Conservation (phyloP, 768 basidiomycete species). For the Kockovaella imperatae region DNA sequence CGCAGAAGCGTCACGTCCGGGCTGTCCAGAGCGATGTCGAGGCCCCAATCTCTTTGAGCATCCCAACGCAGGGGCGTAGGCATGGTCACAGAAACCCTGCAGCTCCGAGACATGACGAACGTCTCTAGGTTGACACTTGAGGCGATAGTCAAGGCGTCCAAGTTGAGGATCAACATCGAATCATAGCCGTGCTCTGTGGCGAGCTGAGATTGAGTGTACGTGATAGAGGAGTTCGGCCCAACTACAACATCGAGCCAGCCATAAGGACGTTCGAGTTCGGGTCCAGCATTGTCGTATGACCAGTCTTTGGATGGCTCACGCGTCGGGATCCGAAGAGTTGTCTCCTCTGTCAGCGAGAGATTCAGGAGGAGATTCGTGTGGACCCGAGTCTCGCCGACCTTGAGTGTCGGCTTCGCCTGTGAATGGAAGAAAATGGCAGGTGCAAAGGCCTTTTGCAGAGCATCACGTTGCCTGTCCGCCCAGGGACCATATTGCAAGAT, state of each 20-base stretch:
- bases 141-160: slow-evolving; percentile 66
- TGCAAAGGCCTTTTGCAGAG: slow-evolving; percentile 74
- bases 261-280: slow-evolving; percentile 43
- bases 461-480: slow-evolving; percentile 82
- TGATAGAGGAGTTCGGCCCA: slow-evolving; percentile 76
- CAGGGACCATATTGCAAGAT: slow-evolving; percentile 82
- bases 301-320: slow-evolving; percentile 92
- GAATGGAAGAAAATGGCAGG: slow-evolving; percentile 67
- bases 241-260: slow-evolving; percentile 62
- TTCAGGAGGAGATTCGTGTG: slow-evolving; percentile 77
- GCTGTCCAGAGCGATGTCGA: slow-evolving; percentile 62
- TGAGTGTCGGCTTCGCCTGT: slow-evolving; percentile 54
- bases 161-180: slow-evolving; percentile 68
- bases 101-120: slow-evolving; percentile 67
- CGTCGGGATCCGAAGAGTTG: slow-evolving; percentile 76
- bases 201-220: slow-evolving; percentile 75
- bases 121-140: slow-evolving; percentile 84
- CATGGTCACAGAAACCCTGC: slow-evolving; percentile 51
- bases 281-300: slow-evolving; percentile 67
- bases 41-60: slow-evolving; percentile 65
- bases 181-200: slow-evolving; percentile 67
- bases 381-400: slow-evolving; percentile 64
- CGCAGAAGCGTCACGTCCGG: slow-evolving; percentile 71
- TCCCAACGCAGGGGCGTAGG: slow-evolving; percentile 81
- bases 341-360: slow-evolving; percentile 68